These are phyloP conservation scores for Apiospora malaysiana DNA, from an alignment of 2,329 filamentous ascomycete genomes.

Conservation along the genomic window DNA sequence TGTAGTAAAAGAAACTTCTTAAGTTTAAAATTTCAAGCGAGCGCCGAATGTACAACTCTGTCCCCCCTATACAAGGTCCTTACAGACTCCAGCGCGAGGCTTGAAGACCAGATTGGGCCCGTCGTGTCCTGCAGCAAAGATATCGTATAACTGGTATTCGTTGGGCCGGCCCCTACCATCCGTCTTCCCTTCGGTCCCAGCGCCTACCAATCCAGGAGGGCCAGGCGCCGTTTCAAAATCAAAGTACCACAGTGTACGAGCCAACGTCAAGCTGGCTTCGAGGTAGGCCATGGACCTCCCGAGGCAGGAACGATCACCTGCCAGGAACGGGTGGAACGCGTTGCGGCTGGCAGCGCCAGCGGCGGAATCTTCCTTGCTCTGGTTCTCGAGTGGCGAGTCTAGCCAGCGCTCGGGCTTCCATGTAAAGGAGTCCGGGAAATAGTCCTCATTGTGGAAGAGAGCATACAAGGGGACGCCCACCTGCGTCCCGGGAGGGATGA, in stretches of 20 bases:
- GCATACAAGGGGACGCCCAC: conserved; percentile 49
- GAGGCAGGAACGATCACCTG: background rate
- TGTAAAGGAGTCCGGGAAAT: conserved; percentile 46
- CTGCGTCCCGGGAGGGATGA: conserved; percentile 22
- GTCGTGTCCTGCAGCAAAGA: background rate
- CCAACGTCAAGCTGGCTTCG: conserved; percentile 13
- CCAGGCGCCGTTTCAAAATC: background rate
- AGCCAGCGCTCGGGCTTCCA: conserved; percentile 53
- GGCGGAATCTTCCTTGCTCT: background rate
- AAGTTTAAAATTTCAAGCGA: no score
- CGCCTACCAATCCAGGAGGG: background rate
- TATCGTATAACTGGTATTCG: background rate
- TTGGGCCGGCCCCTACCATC: background rate
- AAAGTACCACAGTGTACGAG: conserved; percentile 21
- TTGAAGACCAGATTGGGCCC: background rate
- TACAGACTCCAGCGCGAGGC: background rate
- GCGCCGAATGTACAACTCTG: background rate
- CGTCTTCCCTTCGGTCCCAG: background rate
- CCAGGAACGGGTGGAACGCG: conserved; percentile 11
- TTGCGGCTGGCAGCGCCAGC: background rate
- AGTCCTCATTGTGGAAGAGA: conserved; percentile 48
- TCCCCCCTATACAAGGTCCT: background rate
- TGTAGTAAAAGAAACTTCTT: no score
- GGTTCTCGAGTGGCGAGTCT: background rate
- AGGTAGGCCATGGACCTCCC: background rate